Evolutionary conservation across 78 protist species (phyloP).

Genomic region (Isochrysis galbana): DNA sequence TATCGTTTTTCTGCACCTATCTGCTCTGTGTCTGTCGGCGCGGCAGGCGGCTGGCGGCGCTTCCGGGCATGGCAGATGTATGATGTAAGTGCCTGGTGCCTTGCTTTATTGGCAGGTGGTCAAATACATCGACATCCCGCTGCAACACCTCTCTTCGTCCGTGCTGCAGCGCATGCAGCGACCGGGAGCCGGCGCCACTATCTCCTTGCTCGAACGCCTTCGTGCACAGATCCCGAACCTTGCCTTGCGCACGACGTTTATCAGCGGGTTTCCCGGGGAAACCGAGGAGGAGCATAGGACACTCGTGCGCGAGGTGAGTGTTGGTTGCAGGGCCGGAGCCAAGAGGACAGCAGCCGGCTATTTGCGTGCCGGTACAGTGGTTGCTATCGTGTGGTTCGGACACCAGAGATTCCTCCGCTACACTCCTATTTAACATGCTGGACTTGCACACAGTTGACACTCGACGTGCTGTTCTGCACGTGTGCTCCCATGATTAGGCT

Average conservation of each 20-base stretch:
- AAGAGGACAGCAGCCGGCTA: neutral
- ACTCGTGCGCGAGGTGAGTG: neutral
- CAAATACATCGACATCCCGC: constrained; percentile 38
- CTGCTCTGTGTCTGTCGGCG: neutral
- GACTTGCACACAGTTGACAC: too few relatives aligned
- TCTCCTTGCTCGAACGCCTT: neutral
- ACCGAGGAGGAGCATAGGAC: neutral
- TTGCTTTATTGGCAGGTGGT: neutral
- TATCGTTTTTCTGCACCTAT: neutral
- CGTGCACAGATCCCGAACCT: neutral
- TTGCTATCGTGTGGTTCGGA: too few relatives aligned
- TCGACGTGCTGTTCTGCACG: too few relatives aligned
- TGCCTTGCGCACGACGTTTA: constrained; percentile 30
- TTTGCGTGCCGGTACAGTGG: too few relatives aligned
- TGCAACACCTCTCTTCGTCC: neutral
- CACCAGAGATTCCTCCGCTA: too few relatives aligned
- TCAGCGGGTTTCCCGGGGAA: constrained; percentile 21
- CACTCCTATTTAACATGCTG: too few relatives aligned
- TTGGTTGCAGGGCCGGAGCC: neutral
- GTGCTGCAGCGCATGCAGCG: constrained; percentile 16
- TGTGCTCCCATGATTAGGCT: too few relatives aligned
- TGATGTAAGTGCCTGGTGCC: neutral
- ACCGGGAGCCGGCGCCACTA: neutral
- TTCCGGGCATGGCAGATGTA: too few relatives aligned
- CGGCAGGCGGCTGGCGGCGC: too few relatives aligned